phyloP scores from a whole-genome alignment of 2,329 filamentous ascomycete genomes.

The Penicillium sp. region DNA sequence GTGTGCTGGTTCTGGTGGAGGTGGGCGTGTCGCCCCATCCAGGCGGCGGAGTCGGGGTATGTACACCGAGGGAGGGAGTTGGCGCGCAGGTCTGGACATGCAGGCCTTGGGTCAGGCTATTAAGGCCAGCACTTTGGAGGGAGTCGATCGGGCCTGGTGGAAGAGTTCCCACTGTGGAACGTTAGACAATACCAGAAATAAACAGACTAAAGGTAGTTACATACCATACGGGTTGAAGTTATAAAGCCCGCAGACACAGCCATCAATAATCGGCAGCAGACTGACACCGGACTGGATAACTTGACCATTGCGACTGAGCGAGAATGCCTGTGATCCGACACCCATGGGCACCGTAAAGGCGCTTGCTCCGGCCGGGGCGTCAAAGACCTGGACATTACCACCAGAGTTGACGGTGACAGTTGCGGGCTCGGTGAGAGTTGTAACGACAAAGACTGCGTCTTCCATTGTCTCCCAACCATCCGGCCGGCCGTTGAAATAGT shows the following conservation, averaged over 20 bases:
- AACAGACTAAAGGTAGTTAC: no score
- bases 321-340: slow-evolving; percentile 55
- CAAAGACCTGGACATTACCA: slow-evolving; percentile 48
- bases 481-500: slow-evolving; percentile 59
- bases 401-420: slow-evolving; percentile 55
- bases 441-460: slow-evolving; percentile 59
- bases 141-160: slow-evolving; percentile 26
- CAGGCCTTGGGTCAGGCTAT: slow-evolving; percentile 28
- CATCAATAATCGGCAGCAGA: slow-evolving; percentile 54
- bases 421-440: slow-evolving; percentile 53
- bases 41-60: slow-evolving; percentile 4
- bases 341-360: slow-evolving; percentile 55
- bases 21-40: background rate
- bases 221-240: slow-evolving; percentile 60
- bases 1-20: background rate
- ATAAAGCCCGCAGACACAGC: slow-evolving; percentile 58
- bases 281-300: slow-evolving; percentile 54
- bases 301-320: slow-evolving; percentile 47
- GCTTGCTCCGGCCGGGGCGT: slow-evolving; percentile 53
- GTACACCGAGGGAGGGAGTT: slow-evolving; percentile 27
- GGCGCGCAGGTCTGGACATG: slow-evolving; percentile 28
- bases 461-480: slow-evolving; percentile 56
- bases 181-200: no score
- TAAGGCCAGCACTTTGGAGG: slow-evolving; percentile 28
- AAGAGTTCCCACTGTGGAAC: slow-evolving; percentile 29